Evolutionary conservation across 2,329 filamentous ascomycete genomes (phyloP).

Genomic region (Colletotrichum australisinense): DNA sequence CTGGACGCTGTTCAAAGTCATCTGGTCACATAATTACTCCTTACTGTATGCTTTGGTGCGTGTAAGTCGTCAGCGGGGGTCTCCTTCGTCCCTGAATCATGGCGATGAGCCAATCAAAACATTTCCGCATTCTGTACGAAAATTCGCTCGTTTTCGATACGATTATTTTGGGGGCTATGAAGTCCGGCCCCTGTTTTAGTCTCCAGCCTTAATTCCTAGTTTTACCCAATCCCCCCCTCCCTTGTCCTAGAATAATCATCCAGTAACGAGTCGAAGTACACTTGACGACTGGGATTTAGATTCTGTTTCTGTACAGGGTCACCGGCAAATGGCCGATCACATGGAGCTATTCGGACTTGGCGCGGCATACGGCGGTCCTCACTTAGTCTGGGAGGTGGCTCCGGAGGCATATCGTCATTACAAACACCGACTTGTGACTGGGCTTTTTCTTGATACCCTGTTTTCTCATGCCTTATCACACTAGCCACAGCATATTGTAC

Average conservation of each 20-base stretch:
- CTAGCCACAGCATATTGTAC: neutral
- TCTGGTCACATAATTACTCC: too few species aligned
- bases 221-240: too few species aligned
- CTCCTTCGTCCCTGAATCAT: neutral
- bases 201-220: neutral
- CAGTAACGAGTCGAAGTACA: too few species aligned
- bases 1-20: neutral
- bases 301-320: too few species aligned
- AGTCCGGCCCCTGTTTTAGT: constrained; percentile 2
- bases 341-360: neutral
- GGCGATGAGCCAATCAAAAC: neutral
- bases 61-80: constrained; percentile 23
- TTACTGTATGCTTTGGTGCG: too few species aligned
- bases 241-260: too few species aligned
- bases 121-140: constrained; percentile 21
- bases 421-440: neutral
- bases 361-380: too few species aligned
- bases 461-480: neutral
- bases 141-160: neutral
- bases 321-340: neutral
- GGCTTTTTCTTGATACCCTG: neutral
- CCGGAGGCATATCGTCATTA: neutral
- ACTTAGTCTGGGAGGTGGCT: neutral
- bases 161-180: neutral
- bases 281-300: neutral